Base-by-base conservation (phyloP, 306 rosid genomes). In the Comarum palustre region DNA sequence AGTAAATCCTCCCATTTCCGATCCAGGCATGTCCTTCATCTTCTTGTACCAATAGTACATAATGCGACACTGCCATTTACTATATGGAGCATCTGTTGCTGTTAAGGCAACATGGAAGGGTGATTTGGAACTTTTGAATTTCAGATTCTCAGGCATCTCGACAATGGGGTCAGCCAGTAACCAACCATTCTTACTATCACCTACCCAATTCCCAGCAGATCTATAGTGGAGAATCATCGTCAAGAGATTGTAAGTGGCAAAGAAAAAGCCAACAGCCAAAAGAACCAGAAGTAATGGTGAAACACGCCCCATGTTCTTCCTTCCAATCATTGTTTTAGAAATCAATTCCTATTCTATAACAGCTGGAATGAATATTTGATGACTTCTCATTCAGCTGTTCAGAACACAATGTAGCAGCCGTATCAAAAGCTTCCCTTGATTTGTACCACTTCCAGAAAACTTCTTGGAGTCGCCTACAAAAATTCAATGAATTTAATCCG, bases 1-100 rank as follows among this genome's bases (percentile, higher is more conserved):
- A 59, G 99, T 91, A 81, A 95, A 90, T 29, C 97, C 99, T 71
- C 99, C 99, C 97, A 95, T 88, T 75, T 91, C 96, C 4, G 97
- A 95, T 14, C 88, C 96, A 43, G 96, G 96, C 80, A 83, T 24
- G 69, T 73, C 84, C 82, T 81, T 88, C 78, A 73, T 79, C 75
- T 77, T 79, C 81, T 87, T 89, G 77, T 91, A 95, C 99, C 97
- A 95, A 79, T 87, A 95, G 77, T 90, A 95, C 97, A 91, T 91
- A 69, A 95, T 85, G 9, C 99, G 93, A 66, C 97, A 89, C 65
- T 95, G 97, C 97, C 97, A 95, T 86, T 88, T 79, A 83, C 88
- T 88, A 69, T 94, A 94, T 27, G 91, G 80, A 74, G 92, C 96
- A 82, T 89, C 96, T 0, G 99, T 94, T 16, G 99, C 97, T 5